Conservation (phyloP, 2,329 filamentous ascomycete species). For the Fusarium mangiferae region DNA sequence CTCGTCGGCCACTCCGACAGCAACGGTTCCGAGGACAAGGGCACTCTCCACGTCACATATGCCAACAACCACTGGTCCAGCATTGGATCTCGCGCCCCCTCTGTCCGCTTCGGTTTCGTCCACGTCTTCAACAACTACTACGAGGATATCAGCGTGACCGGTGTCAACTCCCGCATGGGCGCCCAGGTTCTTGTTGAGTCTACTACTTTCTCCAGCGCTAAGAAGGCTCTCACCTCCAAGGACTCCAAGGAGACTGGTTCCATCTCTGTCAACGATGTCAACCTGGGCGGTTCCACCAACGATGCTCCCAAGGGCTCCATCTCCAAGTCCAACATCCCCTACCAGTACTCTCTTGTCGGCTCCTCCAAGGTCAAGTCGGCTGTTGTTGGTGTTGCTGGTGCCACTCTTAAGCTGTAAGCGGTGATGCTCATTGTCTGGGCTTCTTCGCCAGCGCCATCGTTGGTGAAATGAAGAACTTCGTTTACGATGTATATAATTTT, state of each 20-base stretch:
- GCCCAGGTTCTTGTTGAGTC: conserved; percentile 70
- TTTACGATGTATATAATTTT: conserved; percentile 24
- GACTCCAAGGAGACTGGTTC: conserved; percentile 56
- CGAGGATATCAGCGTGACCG: conserved; percentile 54
- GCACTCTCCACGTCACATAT: conserved; percentile 72
- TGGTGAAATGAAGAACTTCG: not conserved
- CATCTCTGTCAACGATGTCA: conserved; percentile 54
- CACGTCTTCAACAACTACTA: conserved; percentile 68
- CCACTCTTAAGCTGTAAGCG: conserved; percentile 50
- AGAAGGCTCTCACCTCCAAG: conserved; percentile 50
- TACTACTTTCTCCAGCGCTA: conserved; percentile 58
- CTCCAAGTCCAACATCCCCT: conserved; percentile 62
- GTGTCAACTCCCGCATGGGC: conserved; percentile 66
- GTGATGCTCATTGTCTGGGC: not conserved
- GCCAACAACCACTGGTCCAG: conserved; percentile 74
- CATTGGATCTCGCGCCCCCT: conserved; percentile 71
- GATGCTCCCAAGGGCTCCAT: conserved; percentile 61
- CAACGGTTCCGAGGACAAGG: conserved; percentile 67
- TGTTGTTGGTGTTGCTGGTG: conserved; percentile 53
- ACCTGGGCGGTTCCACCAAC: conserved; percentile 52
- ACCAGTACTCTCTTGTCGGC: conserved; percentile 59
- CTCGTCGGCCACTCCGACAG: conserved; percentile 69
- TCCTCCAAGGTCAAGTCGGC: conserved; percentile 57
- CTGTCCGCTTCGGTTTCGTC: conserved; percentile 72
- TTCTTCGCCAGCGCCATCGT: not conserved